A percentile compares a stretch with the other conserved stretches of the same genome.
phyloP scores from a whole-genome alignment of 352 stramenopile species.

The Phytophthora europaea region DNA sequence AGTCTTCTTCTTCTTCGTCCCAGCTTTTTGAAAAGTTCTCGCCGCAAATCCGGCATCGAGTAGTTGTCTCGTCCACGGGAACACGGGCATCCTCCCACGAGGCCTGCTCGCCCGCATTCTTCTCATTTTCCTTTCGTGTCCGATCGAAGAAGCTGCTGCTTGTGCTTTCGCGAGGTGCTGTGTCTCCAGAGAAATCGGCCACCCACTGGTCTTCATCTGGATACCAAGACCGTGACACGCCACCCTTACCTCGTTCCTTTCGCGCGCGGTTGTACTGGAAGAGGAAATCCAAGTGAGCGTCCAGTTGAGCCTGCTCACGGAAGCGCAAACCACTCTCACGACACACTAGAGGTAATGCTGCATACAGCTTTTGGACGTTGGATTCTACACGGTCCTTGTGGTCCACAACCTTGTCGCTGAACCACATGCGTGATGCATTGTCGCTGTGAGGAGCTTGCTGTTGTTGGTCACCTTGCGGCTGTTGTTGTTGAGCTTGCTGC shows the following conservation, averaged over 20 bases:
- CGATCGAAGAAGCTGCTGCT: slow-evolving; percentile 85
- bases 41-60: slow-evolving; percentile 86
- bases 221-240: slow-evolving; percentile 87
- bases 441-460: slow-evolving; percentile 34
- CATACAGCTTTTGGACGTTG: slow-evolving; percentile 90
- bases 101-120: slow-evolving; percentile 58
- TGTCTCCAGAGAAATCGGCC: slow-evolving; percentile 72
- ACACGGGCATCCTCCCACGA: slow-evolving; percentile 76
- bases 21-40: slow-evolving; percentile 87
- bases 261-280: slow-evolving; percentile 89
- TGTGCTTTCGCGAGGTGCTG: slow-evolving; percentile 69
- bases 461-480: slow-evolving; percentile 26
- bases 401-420: slow-evolving; percentile 83
- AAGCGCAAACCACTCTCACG: slow-evolving; percentile 86
- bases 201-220: slow-evolving; percentile 87
- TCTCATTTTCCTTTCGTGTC: slow-evolving; percentile 62
- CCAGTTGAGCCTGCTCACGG: slow-evolving; percentile 77
- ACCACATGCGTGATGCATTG: slow-evolving; percentile 84
- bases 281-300: slow-evolving; percentile 87
- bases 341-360: slow-evolving; percentile 82
- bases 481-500: slow-evolving; percentile 22
- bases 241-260: slow-evolving; percentile 85
- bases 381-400: slow-evolving; percentile 89
- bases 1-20: slow-evolving; percentile 92
- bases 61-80: slow-evolving; percentile 84